phyloP scores from a whole-genome alignment of 441 rosid genomes.

The Erodium moschatum region DNA sequence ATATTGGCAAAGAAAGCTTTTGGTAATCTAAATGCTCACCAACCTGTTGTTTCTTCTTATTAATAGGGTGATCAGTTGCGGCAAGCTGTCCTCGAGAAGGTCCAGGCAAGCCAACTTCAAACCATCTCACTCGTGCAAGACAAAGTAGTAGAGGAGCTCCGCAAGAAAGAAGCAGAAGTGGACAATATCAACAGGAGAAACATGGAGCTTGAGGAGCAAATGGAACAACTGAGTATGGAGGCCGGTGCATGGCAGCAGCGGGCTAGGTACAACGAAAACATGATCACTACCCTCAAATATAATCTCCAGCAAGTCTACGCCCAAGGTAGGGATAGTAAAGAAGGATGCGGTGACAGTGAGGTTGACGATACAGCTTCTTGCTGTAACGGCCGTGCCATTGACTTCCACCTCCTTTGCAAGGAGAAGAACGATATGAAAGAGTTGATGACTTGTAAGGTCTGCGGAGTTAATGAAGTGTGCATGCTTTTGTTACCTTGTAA shows the following conservation, averaged over 20 bases:
- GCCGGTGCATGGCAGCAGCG: conserved; percentile 74
- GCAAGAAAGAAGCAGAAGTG: conserved; percentile 62
- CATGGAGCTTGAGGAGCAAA: conserved; percentile 62
- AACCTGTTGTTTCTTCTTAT: neutral
- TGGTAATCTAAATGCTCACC: no score
- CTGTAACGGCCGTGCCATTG: conserved; percentile 53
- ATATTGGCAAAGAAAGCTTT: no score
- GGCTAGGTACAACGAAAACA: conserved; percentile 58
- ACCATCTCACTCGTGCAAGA: conserved; percentile 57
- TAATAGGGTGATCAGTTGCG: conserved; percentile 53
- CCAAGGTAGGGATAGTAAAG: conserved; percentile 62
- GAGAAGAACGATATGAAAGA: conserved; percentile 37
- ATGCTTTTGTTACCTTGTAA: conserved; percentile 89
- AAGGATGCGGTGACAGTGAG: conserved; percentile 92
- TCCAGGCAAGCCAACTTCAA: conserved; percentile 53
- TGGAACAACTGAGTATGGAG: conserved; percentile 61
- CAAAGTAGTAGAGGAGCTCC: conserved; percentile 47
- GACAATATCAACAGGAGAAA: conserved; percentile 62
- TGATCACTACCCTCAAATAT: conserved; percentile 53
- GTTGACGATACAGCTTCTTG: conserved; percentile 85
- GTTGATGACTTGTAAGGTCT: conserved; percentile 59
- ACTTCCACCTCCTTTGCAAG: conserved; percentile 41
- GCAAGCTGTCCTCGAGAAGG: conserved; percentile 50
- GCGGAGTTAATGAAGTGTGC: conserved; percentile 55
- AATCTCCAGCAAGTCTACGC: conserved; percentile 62